A percentile compares a stretch with the other conserved stretches of the same genome.
Conservation (phyloP, 2,329 filamentous ascomycete species). For the Lachnellula cervina region DNA sequence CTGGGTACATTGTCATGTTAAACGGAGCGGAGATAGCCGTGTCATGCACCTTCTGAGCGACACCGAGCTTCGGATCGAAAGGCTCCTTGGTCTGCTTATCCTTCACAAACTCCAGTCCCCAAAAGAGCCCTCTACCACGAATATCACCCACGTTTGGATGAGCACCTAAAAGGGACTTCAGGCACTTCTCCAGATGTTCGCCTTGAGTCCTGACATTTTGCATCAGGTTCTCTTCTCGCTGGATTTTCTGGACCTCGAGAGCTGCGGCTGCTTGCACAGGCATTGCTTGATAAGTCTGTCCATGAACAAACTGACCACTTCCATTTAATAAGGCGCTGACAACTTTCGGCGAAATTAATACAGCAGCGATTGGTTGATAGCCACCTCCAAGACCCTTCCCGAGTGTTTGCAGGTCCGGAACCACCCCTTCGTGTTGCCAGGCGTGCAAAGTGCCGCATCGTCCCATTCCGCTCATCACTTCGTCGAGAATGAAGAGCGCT, state of each 20-base stretch:
- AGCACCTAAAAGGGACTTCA: constrained; percentile 39
- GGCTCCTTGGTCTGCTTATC: constrained; percentile 46
- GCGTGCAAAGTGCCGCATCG: constrained; percentile 49
- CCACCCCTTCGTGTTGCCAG: constrained; percentile 48
- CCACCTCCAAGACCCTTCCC: constrained; percentile 64
- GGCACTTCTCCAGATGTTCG: constrained; percentile 37
- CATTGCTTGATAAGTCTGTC: constrained; percentile 55
- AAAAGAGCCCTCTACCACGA: constrained; percentile 55
- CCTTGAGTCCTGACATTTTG: constrained; percentile 55
- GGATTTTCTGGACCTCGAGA: constrained; percentile 56
- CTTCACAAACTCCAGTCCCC: constrained; percentile 51
- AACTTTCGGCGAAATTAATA: constrained; percentile 51
- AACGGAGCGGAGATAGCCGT: constrained; percentile 36
- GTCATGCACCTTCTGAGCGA: constrained; percentile 48
- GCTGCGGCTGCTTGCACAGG: constrained; percentile 56
- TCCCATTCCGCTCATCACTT: constrained; percentile 60
- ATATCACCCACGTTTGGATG: constrained; percentile 55
- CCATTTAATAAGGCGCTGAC: constrained; percentile 35
- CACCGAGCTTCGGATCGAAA: constrained; percentile 37
- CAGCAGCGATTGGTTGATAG: constrained; percentile 55
- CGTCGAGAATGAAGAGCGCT: constrained; percentile 72
- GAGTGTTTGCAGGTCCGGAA: constrained; percentile 61
- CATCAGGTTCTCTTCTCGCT: constrained; percentile 53
- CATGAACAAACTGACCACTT: constrained; percentile 29
- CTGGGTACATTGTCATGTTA: constrained; percentile 56